These are phyloP conservation scores for Sporobolomyces phaffii DNA, from an alignment of 768 basidiomycete species.

Conservation along the genomic window DNA sequence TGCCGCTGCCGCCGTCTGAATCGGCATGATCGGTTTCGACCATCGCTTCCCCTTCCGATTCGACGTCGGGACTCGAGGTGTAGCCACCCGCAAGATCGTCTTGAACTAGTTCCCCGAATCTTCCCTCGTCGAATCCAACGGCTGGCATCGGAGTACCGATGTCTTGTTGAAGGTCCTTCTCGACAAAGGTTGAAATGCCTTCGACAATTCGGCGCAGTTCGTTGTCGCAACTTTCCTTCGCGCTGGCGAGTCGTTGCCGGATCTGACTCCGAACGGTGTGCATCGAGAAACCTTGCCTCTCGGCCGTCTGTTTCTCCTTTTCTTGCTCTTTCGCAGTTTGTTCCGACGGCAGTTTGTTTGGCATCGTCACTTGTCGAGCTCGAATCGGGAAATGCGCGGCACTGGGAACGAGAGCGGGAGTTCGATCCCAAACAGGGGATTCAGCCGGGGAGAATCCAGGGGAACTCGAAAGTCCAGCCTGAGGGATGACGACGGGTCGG, in stretches of 20 bases:
- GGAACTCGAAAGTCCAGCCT: not conserved
- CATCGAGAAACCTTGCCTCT: slow-evolving; percentile 39
- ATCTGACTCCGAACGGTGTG: slow-evolving; percentile 70
- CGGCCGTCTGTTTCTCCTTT: slow-evolving; percentile 1
- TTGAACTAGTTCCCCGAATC: slow-evolving; percentile 24
- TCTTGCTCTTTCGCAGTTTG: not conserved
- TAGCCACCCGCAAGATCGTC: slow-evolving; percentile 23
- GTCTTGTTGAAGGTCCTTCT: slow-evolving; percentile 74
- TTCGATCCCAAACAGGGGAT: slow-evolving; percentile 41
- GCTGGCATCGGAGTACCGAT: slow-evolving; percentile 52
- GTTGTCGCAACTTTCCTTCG: slow-evolving; percentile 94
- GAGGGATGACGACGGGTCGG: not conserved
- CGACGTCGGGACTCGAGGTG: slow-evolving; percentile 13
- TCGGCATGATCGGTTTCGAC: slow-evolving; percentile 28
- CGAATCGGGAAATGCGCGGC: slow-evolving; percentile 16
- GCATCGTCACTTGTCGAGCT: not conserved
- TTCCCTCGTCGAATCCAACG: not conserved
- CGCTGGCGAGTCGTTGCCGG: slow-evolving; percentile 80
- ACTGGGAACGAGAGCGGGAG: slow-evolving; percentile 39
- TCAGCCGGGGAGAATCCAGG: slow-evolving; percentile 34
- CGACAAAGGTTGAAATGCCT: slow-evolving; percentile 89
- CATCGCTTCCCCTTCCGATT: slow-evolving; percentile 34
- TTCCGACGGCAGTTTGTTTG: not conserved
- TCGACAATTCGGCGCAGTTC: slow-evolving; percentile 89
- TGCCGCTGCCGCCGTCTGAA: slow-evolving; percentile 30